Evolutionary conservation across 176 grass and related monocot species (phyloP).

Genomic region (Dactylis glomerata): DNA sequence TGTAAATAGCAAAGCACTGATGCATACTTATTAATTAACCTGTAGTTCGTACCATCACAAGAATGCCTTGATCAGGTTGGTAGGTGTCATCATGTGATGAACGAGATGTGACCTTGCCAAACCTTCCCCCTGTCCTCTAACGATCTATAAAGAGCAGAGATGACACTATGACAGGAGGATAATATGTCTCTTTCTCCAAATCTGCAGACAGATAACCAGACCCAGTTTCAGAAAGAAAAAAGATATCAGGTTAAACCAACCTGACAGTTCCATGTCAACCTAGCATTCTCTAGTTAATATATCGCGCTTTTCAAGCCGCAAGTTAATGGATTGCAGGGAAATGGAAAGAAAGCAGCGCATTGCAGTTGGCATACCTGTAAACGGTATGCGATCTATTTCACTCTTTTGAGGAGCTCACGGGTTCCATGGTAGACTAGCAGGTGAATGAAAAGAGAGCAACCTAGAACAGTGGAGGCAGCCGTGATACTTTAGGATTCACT

Average conservation of each 20-base stretch:
- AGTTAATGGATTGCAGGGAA: not conserved
- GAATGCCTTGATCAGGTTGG: no score
- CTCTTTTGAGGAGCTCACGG: not conserved
- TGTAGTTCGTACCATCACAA: no score
- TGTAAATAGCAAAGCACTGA: no score
- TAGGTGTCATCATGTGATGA: no score
- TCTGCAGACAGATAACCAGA: constrained; percentile 23
- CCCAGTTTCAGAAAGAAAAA: not conserved
- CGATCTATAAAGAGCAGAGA: not conserved
- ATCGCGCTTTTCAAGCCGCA: not conserved
- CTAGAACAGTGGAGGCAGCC: not conserved
- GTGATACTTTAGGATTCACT: constrained; percentile 14
- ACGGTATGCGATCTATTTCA: no score
- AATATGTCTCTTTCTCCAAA: constrained; percentile 9
- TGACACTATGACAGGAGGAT: constrained; percentile 6
- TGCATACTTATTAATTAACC: no score
- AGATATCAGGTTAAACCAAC: not conserved
- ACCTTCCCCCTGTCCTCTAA: constrained; percentile 7
- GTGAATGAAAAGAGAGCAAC: constrained; percentile 29
- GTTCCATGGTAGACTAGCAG: constrained; percentile 30
- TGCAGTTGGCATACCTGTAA: not conserved
- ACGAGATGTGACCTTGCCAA: no score
- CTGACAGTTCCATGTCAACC: not conserved
- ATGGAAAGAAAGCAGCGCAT: not conserved
- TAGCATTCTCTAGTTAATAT: not conserved